Evolutionary conservation across 805 yeast species (phyloP), one percentile per base, ranked within the genome.

Genomic region (Komagataella ulmi): DNA sequence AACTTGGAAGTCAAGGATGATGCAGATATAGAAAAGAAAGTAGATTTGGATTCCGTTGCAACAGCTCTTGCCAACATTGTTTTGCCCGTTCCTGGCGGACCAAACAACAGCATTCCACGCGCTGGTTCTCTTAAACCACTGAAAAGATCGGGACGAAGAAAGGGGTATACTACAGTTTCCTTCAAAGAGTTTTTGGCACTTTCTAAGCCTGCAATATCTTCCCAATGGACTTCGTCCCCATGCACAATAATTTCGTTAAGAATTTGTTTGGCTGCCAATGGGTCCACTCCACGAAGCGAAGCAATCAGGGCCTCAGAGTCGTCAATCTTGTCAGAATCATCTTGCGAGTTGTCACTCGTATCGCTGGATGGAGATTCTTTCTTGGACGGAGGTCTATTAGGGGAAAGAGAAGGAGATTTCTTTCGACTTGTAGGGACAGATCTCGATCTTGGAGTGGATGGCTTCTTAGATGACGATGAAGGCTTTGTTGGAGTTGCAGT

Each of bases 41-140:
- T 90, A 0, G 96, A 88, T 54, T 85, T 83, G 6, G 96, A 85
- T 69, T 93, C 98, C 2, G 95, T 87, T 2, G 97, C 98, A 2
- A 93, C 97, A 0, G 98, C 96, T 56, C 96, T 74, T 0, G 97
- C 97, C 57, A 91, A 75, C 98, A 91, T 90, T 1, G 97, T 90
- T 62, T 93, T 91, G 52, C 98, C 98, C 0, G 98, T 91, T n/a
- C 99, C 99, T 0, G 98, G 97, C 2, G 99, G 98, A 0, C 99
- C 99, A 70, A 89, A 91, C 46, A 91, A 68, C 18, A 91, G 72
- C 95, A 93, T 88, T n/a, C 98, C 98, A 53, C 95, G 71, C 0
- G 95, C 90, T 0, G 98, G 98, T 67, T 90, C 97, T 58, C 97
- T 74, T 51, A 91, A 69, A 0, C 97, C 98, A 54, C 80, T 77